Evolutionary conservation across 345 rosid genomes (phyloP), one percentile per base, ranked within the genome.

Genomic region (Salix exigua): DNA sequence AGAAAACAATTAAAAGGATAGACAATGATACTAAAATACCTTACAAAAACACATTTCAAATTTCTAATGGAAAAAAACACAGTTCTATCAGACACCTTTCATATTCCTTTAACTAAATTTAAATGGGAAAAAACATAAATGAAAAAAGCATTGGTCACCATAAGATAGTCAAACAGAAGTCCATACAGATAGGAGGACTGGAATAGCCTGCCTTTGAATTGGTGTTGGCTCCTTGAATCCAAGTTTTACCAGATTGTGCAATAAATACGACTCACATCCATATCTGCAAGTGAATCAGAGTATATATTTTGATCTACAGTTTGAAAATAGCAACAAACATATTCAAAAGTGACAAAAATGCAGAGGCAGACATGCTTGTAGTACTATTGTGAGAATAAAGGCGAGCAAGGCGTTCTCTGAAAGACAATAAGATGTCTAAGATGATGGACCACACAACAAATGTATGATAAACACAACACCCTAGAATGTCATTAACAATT

Each of bases 161-260:
- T 37, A 86, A 65, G 25, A 75, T 48, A 69, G 44, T 67, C 44
- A 75, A 74, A 73, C 62, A 68, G 72, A 77, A 82, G 85, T 70
- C 44, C 94, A 68, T 91, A 96, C 99, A 73, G 93, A 88, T 84
- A 92, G 76, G 75, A 96, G 93, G 79, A 90, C 72, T 70, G 97
- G 91, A 82, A 96, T 93, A 78, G 99, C 93, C 94, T 96, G 97
- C 86, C 96, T 91, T 82, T 96, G 99, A 79, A 96, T 91, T 61
- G 99, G 94, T 63, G 99, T 93, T 79, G 99, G 97, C 88, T 93
- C 99, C 83, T 85, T 89, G 79, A 87, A 96, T 76, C 98, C 97
- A 80, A 88, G 91, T 86, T 86, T 93, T 65, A 85, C 85, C 71
- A 96, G 83, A 84, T 93, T 96, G 77, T 63, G 87, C 66, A 91